A percentile compares a stretch with the other conserved stretches of the same genome.
Conservation (phyloP, 1,139 yeast species). For the Geotrichum candidum region DNA sequence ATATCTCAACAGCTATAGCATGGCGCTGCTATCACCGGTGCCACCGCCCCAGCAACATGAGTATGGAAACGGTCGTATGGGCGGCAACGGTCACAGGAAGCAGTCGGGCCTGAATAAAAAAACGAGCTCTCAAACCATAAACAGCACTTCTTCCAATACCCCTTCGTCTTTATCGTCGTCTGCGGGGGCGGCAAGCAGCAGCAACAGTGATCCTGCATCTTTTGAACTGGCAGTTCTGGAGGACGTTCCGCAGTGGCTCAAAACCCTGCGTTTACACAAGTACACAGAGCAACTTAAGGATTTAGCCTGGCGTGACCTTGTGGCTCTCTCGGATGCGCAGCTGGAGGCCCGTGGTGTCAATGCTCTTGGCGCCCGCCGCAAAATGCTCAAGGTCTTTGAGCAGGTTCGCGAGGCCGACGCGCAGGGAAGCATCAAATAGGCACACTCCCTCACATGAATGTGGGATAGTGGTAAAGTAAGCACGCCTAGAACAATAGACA, state of each 20-base stretch:
- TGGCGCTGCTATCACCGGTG: constrained; percentile 5
- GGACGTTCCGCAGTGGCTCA: constrained; percentile 90
- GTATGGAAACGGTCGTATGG: not conserved
- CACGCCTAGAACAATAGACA: too few species aligned
- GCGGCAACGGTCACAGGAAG: not conserved
- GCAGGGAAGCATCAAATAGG: not conserved
- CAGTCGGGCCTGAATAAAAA: not conserved
- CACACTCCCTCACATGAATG: too few species aligned
- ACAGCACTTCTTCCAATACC: too few species aligned
- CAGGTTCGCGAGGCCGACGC: constrained; percentile 30
- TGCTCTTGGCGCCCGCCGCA: constrained; percentile 93
- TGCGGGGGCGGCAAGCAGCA: not conserved
- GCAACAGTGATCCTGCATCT: not conserved
- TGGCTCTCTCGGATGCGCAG: constrained; percentile 61
- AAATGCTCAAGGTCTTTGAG: constrained; percentile 83
- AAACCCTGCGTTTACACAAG: constrained; percentile 82
- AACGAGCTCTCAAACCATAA: not conserved
- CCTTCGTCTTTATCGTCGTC: not conserved
- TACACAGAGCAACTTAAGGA: constrained; percentile 80
- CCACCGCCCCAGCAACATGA: not conserved
- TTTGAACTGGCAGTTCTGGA: constrained; percentile 24
- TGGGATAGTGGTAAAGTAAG: too few species aligned
- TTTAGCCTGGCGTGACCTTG: constrained; percentile 71
- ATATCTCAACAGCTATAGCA: constrained; percentile 1
- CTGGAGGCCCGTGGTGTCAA: constrained; percentile 77